Evolutionary conservation across 495 filamentous ascomycete species (phyloP), one percentile per base, ranked within the genome.

Genomic region (Alectoria sarmentosa): DNA sequence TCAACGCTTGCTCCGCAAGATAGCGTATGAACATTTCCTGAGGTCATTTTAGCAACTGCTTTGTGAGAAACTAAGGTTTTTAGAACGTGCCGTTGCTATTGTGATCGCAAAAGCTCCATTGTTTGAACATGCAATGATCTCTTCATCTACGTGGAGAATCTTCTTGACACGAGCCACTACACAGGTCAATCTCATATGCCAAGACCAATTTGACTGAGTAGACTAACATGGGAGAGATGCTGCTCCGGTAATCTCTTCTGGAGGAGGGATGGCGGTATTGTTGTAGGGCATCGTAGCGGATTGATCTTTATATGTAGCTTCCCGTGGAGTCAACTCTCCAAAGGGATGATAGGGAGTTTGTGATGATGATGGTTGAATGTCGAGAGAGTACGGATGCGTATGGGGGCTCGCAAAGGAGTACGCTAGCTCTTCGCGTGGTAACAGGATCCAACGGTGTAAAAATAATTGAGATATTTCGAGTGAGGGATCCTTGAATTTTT

Each of bases 1-100:
- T 91, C 69, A 96, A 84, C 36, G 85, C 89, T 76, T 96, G 90
- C 65, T 86, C 84, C 34, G 90, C 86, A 41, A 98, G 82, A 73
- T 97, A 87, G 72, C 96, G 90, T 67, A 98, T 89, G 81, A 98
- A 98, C 86, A 96, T 87, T 76, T 98, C 94, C 89, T 95, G 65
- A 14, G 14, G 30, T 32, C 9, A 37, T 61, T n/a, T n/a, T 44
- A 55, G 28, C 32, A 39, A 32, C 21, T 42, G 14, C 0, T 7
- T 48, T 34, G 41, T 4, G 42, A 28, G 21, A 21, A 17, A 60
- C 3, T 10, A 62, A 39, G 23, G 23, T 9, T 28, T 41, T 30
- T 37, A 44, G 32, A 36, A 68, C 81, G 66, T 78, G 90, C 90
- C 15, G 94, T 91, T 60, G 94, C 94, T 61, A 96, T 81, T 17